phyloP scores from a whole-genome alignment of 768 basidiomycete genomes.

The Trametes sanguinea region DNA sequence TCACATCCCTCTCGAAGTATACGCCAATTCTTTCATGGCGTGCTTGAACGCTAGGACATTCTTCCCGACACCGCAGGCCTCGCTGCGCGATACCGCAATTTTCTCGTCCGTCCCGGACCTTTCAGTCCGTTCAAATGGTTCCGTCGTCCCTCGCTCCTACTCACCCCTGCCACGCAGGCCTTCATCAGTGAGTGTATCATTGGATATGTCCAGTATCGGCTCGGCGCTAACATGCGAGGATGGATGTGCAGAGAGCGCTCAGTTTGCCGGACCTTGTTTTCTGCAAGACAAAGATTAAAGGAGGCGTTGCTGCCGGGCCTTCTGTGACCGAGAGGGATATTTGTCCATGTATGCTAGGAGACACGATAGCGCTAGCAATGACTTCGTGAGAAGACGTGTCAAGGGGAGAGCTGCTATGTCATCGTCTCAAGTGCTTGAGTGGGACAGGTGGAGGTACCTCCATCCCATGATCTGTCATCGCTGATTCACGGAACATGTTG shows the following conservation, averaged over 20 bases:
- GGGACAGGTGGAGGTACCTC: too few relatives aligned
- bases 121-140: slow-evolving; percentile 17
- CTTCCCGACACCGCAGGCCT: slow-evolving; percentile 8
- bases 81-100: slow-evolving; percentile 11
- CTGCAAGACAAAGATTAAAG: slow-evolving; percentile 12
- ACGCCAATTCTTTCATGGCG: slow-evolving; percentile 23
- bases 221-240: too few relatives aligned
- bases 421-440: too few relatives aligned
- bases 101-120: slow-evolving; percentile 21
- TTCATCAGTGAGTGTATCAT: slow-evolving; percentile 8
- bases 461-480: too few relatives aligned
- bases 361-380: neutral
- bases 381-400: too few relatives aligned
- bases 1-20: neutral
- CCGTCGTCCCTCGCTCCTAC: slow-evolving; percentile 5
- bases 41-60: slow-evolving; percentile 20
- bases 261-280: slow-evolving; percentile 21
- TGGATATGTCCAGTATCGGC: too few relatives aligned
- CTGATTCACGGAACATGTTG: too few relatives aligned
- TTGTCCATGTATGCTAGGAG: slow-evolving; percentile 15
- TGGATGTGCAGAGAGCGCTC: slow-evolving; percentile 8
- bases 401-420: too few relatives aligned
- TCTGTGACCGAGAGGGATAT: slow-evolving; percentile 7
- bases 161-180: slow-evolving; percentile 15
- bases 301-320: neutral